Evolutionary conservation across 108 stramenopile genomes (phyloP).

Genomic region (Nitzschia sp.): DNA sequence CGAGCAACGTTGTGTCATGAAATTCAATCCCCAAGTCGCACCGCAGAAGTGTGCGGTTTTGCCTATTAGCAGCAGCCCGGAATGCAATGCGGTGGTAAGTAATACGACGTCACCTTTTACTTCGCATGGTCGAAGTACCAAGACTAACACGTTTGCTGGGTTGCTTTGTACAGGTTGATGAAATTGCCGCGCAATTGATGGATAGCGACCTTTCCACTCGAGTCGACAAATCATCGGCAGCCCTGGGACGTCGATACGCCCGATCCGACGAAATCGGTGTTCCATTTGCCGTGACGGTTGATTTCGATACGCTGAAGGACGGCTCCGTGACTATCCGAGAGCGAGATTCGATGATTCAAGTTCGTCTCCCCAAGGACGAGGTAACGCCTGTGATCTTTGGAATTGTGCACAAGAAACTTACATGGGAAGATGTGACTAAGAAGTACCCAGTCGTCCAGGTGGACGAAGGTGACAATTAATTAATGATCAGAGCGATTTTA

Average conservation of each 20-base stretch:
- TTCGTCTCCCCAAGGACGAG: slow-evolving; percentile 82
- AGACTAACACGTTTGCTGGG: neutral
- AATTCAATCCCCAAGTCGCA: slow-evolving; percentile 95
- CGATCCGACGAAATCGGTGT: slow-evolving; percentile 99
- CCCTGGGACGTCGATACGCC: slow-evolving; percentile 92
- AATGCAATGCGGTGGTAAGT: slow-evolving; percentile 78
- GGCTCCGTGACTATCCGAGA: slow-evolving; percentile 96
- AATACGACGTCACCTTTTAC: slow-evolving; percentile 2
- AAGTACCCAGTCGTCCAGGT: slow-evolving; percentile 84
- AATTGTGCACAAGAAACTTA: slow-evolving; percentile 73
- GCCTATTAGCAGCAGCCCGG: slow-evolving; percentile 83
- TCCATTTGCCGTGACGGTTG: slow-evolving; percentile 98
- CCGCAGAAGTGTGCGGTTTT: slow-evolving; percentile 98
- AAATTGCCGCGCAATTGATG: slow-evolving; percentile 80
- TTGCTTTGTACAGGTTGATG: slow-evolving; percentile 57
- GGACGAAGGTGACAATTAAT: slow-evolving; percentile 74
- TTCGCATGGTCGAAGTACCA: neutral
- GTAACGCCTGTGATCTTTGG: slow-evolving; percentile 72
- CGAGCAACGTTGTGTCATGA: slow-evolving; percentile 96
- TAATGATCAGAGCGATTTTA: too few relatives aligned
- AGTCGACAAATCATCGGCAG: slow-evolving; percentile 90
- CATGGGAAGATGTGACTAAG: slow-evolving; percentile 72
- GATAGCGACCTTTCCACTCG: slow-evolving; percentile 84
- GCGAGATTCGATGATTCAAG: slow-evolving; percentile 95
- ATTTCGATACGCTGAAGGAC: slow-evolving; percentile 92